Evolutionary conservation across 805 yeast genomes (phyloP).

Genomic region (Ogataea minuta): DNA sequence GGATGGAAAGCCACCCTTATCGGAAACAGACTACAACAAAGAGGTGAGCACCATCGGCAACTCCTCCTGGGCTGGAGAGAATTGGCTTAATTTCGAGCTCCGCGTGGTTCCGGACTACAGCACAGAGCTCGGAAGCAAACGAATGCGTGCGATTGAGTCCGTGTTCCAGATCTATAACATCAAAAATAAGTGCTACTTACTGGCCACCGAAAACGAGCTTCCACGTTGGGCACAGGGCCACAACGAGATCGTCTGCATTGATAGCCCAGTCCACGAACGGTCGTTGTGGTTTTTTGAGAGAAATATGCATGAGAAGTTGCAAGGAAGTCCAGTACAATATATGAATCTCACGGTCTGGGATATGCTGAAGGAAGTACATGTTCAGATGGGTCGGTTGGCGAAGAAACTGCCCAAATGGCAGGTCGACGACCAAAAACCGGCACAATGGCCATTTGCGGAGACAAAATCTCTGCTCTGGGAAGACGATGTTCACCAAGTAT

Average conservation of each 20-base stretch:
- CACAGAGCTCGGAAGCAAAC: constrained; percentile 32
- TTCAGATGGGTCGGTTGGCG: constrained; percentile 51
- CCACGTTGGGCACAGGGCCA: constrained; percentile 85
- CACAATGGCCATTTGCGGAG: constrained; percentile 58
- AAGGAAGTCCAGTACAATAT: constrained; percentile 33
- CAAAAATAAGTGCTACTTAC: constrained; percentile 64
- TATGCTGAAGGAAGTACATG: constrained; percentile 56
- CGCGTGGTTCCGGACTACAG: constrained; percentile 44
- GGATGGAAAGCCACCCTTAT: constrained; percentile 76
- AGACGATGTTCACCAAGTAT: constrained; percentile 44
- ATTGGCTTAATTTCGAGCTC: constrained; percentile 68
- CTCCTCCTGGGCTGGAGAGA: constrained; percentile 59
- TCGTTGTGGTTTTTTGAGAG: constrained; percentile 75
- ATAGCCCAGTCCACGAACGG: constrained; percentile 63
- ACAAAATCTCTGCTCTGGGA: constrained; percentile 62
- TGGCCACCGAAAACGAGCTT: constrained; percentile 69
- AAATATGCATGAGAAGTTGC: constrained; percentile 53
- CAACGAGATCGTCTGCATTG: constrained; percentile 85
- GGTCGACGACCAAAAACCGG: constrained; percentile 52
- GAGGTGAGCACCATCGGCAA: constrained; percentile 78
- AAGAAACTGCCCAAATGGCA: constrained; percentile 47
- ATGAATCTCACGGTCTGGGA: constrained; percentile 40
- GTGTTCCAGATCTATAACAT: constrained; percentile 67
- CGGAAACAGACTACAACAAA: constrained; percentile 85
- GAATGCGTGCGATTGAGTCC: constrained; percentile 58